A percentile compares a stretch with the other conserved stretches of the same genome.
phyloP scores from a whole-genome alignment of 108 stramenopile species.

The Aurantiochytrium sp. region DNA sequence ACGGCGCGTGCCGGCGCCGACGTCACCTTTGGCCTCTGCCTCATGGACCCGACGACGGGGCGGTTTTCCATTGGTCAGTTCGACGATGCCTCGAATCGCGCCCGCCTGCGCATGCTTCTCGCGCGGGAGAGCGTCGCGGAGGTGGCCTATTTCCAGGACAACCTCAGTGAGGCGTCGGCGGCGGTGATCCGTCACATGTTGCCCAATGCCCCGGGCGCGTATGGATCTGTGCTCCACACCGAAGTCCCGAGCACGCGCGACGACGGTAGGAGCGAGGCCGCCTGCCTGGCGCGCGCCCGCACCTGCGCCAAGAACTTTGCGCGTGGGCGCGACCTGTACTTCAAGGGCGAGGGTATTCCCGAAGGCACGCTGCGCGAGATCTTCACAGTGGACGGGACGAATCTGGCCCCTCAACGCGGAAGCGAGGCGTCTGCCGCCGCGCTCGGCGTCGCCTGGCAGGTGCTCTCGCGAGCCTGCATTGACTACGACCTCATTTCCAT shows the following conservation, averaged over 20 bases:
- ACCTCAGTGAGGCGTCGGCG: background rate
- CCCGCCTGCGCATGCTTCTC: constrained; percentile 84
- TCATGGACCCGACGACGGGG: constrained; percentile 79
- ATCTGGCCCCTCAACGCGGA: too few species aligned
- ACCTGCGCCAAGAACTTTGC: background rate
- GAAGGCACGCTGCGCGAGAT: background rate
- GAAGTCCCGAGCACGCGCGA: background rate
- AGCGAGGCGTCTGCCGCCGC: background rate
- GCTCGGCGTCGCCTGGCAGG: background rate
- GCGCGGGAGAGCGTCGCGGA: constrained; percentile 76
- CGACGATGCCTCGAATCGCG: constrained; percentile 84
- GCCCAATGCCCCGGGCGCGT: background rate
- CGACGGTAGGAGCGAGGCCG: background rate
- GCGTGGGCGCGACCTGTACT: background rate
- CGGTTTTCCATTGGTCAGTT: constrained; percentile 89
- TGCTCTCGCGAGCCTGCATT: constrained; percentile 30
- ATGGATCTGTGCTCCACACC: background rate
- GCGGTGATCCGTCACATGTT: background rate
- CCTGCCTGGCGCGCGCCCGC: background rate
- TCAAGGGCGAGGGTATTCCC: background rate
- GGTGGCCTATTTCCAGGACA: constrained; percentile 39
- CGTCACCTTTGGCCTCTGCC: constrained; percentile 69
- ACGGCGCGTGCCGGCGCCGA: background rate
- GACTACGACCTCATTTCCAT: constrained; percentile 35
- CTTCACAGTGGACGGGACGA: too few species aligned